phyloP scores from a whole-genome alignment of 768 basidiomycete genomes.

The Glaciozyma antarctica region DNA sequence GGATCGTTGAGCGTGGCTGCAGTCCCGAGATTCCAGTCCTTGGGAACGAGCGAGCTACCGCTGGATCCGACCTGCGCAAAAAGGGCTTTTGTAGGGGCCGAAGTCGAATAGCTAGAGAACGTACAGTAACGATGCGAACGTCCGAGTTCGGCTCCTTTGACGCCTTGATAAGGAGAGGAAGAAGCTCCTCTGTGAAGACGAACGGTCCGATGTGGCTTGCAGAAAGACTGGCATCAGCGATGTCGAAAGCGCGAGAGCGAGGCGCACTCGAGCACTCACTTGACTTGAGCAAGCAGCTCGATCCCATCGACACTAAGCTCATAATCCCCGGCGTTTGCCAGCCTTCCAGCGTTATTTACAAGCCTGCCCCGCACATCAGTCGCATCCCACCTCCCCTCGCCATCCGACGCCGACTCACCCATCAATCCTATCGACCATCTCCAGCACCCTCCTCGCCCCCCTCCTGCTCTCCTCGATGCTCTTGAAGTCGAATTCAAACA shows the following conservation, averaged over 20 bases:
- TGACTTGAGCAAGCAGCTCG: not conserved
- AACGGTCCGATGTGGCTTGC: constrained; percentile 50
- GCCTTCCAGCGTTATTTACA: constrained; percentile 4
- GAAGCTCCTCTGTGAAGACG: constrained; percentile 49
- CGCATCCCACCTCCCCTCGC: no score
- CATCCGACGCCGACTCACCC: not conserved
- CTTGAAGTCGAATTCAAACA: not conserved
- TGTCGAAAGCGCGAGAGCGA: not conserved
- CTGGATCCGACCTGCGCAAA: no score
- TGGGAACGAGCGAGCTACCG: no score
- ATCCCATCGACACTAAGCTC: constrained; percentile 1
- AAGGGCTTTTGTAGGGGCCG: no score
- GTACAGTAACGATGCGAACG: constrained; percentile 54
- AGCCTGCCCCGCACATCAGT: not conserved
- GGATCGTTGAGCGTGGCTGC: no score
- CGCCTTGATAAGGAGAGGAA: constrained; percentile 50
- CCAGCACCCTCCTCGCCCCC: not conserved
- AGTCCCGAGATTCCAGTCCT: no score
- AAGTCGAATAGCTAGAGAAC: constrained; percentile 19
- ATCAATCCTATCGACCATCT: not conserved
- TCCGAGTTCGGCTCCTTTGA: constrained; percentile 47
- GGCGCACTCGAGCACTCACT: constrained; percentile 1
- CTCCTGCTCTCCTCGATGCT: not conserved
- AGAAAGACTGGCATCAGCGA: constrained; percentile 29
- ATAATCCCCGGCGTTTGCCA: not conserved